Percentiles rank a stretch among this genome's conserved stretches.
Conservation (phyloP, 495 filamentous ascomycete species). For the Oidiodendron maius region DNA sequence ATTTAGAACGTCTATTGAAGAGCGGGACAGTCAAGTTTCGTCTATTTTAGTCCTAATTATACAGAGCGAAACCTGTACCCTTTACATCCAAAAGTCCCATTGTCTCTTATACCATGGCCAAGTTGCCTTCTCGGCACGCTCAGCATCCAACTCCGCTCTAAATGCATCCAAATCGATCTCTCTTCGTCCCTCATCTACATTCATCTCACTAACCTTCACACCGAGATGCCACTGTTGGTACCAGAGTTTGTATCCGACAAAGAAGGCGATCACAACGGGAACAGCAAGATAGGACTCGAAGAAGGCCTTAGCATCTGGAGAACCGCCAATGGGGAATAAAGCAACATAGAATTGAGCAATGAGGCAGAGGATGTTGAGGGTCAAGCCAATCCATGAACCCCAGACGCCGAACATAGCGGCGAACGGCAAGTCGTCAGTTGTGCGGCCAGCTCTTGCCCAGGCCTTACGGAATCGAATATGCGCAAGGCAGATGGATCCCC, state of each 20-base stretch:
- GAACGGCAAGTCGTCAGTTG: constrained; percentile 73
- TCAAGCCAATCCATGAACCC: constrained; percentile 79
- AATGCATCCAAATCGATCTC: constrained; percentile 31
- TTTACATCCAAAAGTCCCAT: constrained; percentile 19
- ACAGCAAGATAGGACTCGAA: constrained; percentile 75
- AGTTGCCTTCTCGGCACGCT: constrained; percentile 39
- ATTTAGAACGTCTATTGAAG: too few species aligned
- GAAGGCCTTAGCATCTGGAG: constrained; percentile 51
- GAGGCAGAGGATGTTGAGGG: constrained; percentile 78
- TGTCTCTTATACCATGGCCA: constrained; percentile 42
- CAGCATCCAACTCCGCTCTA: constrained; percentile 28
- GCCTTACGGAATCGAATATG: constrained; percentile 90
- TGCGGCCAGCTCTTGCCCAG: constrained; percentile 67
- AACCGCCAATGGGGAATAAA: constrained; percentile 65
- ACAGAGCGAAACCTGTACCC: neutral
- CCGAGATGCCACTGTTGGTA: constrained; percentile 48
- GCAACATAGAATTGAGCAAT: constrained; percentile 92
- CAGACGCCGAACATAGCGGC: constrained; percentile 69
- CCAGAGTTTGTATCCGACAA: constrained; percentile 74
- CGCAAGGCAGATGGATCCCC: constrained; percentile 79
- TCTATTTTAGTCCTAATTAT: neutral
- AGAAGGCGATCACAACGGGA: constrained; percentile 73
- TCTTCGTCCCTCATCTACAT: constrained; percentile 56
- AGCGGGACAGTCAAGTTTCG: too few species aligned
- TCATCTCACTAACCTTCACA: constrained; percentile 40